Evolutionary conservation across 2,329 filamentous ascomycete species (phyloP), one percentile per base, ranked within the genome.

Genomic region (Curvularia sp.): DNA sequence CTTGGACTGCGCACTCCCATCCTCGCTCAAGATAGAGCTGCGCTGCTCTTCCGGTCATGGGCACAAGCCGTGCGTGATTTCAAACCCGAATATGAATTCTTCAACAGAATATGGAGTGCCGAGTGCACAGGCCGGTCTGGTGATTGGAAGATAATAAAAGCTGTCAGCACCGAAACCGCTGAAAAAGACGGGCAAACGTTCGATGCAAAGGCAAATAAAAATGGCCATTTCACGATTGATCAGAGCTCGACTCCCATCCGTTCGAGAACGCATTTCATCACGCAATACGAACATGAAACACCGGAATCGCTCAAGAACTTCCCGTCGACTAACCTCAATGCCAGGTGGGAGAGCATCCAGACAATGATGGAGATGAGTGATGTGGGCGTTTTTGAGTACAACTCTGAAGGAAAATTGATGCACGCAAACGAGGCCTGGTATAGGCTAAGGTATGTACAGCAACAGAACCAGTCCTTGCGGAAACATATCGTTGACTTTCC

Each of bases 331-430:
- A 66, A 70, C 33, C 53, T 71, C 5, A 55, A 49, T 18, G 68
- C 67, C 2, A 63, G 66, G 13, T 72, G 67, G 69, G 67, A 71
- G 47, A 65, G 65, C 6, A 51, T 75, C 12, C 68, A 71, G 38
- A 69, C 63, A 0, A 75, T 74, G 71, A 73, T 75, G 71, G 72
- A 74, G 31, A 74, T 74, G 73, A 71, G 62, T 31, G 73, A 75
- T 52, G 70, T 75, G n/a, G 72, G 73, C 6, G 69, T 73, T 1
- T 75, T 75, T 26, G 73, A 75, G 43, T 74, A 71, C 39, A 62
- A 67, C 10, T 52, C 64, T 20, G 50, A 60, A 30, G 73, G 72
- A 9, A 66, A 62, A 20, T 41, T 75, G 2, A 55, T 72, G 5
- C 67, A 73, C 46, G 73, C 70, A 18, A 75, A 74, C 28, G 63